Evolutionary conservation across 257 asterid genomes (phyloP).

Genomic region (Scutellaria barbata): DNA sequence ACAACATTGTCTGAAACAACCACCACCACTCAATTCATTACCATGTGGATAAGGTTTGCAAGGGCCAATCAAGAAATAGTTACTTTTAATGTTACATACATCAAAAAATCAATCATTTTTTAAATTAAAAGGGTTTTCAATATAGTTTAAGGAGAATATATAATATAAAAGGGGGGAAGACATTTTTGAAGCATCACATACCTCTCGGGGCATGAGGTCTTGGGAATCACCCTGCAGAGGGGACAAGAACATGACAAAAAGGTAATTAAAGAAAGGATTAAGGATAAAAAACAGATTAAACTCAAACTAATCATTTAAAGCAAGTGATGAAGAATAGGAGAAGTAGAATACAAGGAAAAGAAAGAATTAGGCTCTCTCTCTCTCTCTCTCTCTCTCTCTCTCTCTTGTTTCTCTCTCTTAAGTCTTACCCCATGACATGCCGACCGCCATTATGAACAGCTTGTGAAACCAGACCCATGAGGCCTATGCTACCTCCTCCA

Average conservation of each 20-base stretch:
- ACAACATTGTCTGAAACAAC: constrained; percentile 40
- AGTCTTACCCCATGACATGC: constrained; percentile 62
- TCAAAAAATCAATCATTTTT: constrained; percentile 8
- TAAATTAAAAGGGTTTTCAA: constrained; percentile 29
- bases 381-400: too few species aligned
- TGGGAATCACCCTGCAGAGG: constrained; percentile 96
- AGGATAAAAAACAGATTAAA: constrained; percentile 24
- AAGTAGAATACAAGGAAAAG: constrained; percentile 23
- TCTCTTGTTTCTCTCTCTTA: too few species aligned
- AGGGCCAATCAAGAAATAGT: constrained; percentile 38
- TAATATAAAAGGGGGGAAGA: constrained; percentile 42
- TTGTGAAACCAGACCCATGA: constrained; percentile 70
- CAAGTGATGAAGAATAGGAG: constrained; percentile 18
- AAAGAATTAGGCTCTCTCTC: constrained; percentile 8
- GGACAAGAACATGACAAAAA: constrained; percentile 86
- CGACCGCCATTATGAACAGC: constrained; percentile 77
- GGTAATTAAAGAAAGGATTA: constrained; percentile 19
- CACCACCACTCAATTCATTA: constrained; percentile 38
- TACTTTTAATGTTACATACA: background rate
- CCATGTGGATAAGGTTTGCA: constrained; percentile 54
- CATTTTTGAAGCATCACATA: constrained; percentile 53
- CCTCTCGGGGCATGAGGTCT: constrained; percentile 99
- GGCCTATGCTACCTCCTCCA: constrained; percentile 72
- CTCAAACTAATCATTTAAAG: constrained; percentile 39
- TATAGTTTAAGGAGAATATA: constrained; percentile 5